These are phyloP conservation scores for Lunasporangiospora selenospora DNA, from an alignment of 192 early-diverging fungal genomes.

Conservation along the genomic window DNA sequence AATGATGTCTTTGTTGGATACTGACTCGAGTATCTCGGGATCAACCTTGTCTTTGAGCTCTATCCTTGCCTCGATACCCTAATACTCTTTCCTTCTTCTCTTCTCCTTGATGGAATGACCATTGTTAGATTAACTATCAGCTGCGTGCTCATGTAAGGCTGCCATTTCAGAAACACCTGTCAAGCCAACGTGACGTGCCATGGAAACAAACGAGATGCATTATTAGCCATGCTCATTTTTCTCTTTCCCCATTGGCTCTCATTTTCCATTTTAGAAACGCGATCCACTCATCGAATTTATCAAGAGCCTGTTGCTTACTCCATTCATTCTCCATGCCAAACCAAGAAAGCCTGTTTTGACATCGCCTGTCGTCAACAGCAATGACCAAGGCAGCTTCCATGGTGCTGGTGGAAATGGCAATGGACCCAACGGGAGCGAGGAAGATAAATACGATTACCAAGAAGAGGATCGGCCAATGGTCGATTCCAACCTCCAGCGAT, in stretches of 20 bases:
- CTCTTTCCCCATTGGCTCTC: background rate
- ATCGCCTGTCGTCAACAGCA: conserved; percentile 2
- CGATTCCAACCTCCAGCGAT: conserved; percentile 71
- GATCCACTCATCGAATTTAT: conserved; percentile 93
- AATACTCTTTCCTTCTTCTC: background rate
- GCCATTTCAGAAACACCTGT: too few relatives aligned
- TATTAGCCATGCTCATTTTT: too few relatives aligned
- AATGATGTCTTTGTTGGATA: background rate
- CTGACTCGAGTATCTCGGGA: background rate
- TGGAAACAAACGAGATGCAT: too few relatives aligned
- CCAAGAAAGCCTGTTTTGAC: conserved; percentile 44
- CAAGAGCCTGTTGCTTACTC: conserved; percentile 84
- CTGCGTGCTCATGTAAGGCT: conserved; percentile 51
- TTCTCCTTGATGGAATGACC: too few relatives aligned
- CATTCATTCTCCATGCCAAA: conserved; percentile 84
- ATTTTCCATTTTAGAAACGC: conserved; percentile 76
- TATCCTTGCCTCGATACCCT: background rate
- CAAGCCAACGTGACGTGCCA: too few relatives aligned
- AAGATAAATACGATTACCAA: conserved; percentile 29
- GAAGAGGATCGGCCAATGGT: conserved; percentile 48
- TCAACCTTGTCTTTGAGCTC: background rate
- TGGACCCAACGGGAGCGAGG: conserved; percentile 7
- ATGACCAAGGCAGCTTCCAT: background rate
- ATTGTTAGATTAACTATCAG: conserved; percentile 56
- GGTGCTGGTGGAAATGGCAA: conserved; percentile 18